A percentile compares a stretch with the other conserved stretches of the same genome.
phyloP scores from a whole-genome alignment of 169 alveolate genomes.

The Cryptosporidium parvum region DNA sequence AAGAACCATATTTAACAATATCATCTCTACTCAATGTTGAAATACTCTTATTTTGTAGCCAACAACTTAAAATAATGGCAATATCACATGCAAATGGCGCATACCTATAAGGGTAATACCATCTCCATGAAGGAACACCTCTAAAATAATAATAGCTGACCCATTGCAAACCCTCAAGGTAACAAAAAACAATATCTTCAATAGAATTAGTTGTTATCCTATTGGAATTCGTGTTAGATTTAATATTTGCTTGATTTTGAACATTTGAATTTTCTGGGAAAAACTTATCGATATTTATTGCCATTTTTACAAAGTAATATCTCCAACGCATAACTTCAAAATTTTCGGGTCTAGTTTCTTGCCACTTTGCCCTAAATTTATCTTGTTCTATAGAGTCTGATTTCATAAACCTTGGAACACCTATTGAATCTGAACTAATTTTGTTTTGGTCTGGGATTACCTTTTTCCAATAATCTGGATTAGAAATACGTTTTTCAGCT shows the following conservation, averaged over 20 bases:
- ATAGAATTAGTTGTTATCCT: conserved; percentile 77
- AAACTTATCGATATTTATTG: conserved; percentile 22
- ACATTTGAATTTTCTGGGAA: background rate
- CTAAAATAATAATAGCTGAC: conserved; percentile 92
- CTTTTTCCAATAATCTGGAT: conserved; percentile 73
- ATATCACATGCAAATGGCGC: conserved; percentile 94
- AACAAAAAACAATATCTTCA: conserved; percentile 87
- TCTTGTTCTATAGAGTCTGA: conserved; percentile 31
- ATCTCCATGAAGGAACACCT: conserved; percentile 95
- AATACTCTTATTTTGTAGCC: conserved; percentile 7
- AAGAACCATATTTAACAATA: background rate
- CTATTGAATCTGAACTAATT: conserved; percentile 4
- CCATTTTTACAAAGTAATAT: conserved; percentile 54
- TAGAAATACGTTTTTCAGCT: conserved; percentile 77
- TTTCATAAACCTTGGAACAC: conserved; percentile 34
- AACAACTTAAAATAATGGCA: conserved; percentile 78
- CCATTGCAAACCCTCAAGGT: conserved; percentile 97
- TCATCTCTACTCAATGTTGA: conserved; percentile 3
- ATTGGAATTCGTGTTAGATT: conserved; percentile 38
- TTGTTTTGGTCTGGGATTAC: conserved; percentile 21
- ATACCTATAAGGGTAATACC: conserved; percentile 94
- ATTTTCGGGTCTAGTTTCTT: conserved; percentile 21
- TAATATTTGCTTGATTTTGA: conserved; percentile 10
- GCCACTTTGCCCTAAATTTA: conserved; percentile 26
- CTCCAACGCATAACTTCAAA: conserved; percentile 68